A percentile compares a stretch with the other conserved stretches of the same genome.
phyloP scores from a whole-genome alignment of 108 stramenopile species.

The Parietichytrium sp. region DNA sequence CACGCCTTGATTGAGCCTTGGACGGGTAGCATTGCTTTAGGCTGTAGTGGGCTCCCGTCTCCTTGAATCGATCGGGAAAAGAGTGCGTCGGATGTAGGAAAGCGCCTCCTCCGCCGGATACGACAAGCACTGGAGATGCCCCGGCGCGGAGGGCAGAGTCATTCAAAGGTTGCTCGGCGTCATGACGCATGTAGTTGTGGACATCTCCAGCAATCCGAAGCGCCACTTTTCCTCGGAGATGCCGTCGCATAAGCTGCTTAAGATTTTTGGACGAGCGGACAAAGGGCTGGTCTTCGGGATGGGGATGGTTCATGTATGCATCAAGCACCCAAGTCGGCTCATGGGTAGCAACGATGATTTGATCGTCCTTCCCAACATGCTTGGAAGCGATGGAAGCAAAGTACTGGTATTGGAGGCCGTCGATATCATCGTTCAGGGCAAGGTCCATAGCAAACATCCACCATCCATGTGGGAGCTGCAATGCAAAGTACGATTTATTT shows the following conservation, averaged over 20 bases:
- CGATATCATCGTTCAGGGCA: conserved; percentile 64
- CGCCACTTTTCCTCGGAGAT: conserved; percentile 59
- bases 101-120: conserved; percentile 67
- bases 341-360: conserved; percentile 61
- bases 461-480: conserved; percentile 62
- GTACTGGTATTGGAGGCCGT: conserved; percentile 67
- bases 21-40: conserved; percentile 60
- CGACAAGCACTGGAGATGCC: conserved; percentile 56
- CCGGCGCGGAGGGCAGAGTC: background rate
- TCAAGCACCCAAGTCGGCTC: conserved; percentile 66
- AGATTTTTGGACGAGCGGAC: conserved; percentile 52
- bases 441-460: conserved; percentile 64
- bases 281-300: conserved; percentile 40
- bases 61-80: conserved; percentile 58
- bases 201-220: conserved; percentile 65
- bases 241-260: conserved; percentile 58
- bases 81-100: conserved; percentile 53
- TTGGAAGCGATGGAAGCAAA: conserved; percentile 58
- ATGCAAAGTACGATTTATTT: conserved; percentile 64
- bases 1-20: conserved; percentile 49
- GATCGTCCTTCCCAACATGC: conserved; percentile 50
- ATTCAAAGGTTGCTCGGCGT: conserved; percentile 43
- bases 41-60: conserved; percentile 52
- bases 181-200: conserved; percentile 67
- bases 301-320: conserved; percentile 49